Evolutionary conservation across 225 moss, liverwort and hornwort genomes (phyloP).

Genomic region (Neckera pumila): DNA sequence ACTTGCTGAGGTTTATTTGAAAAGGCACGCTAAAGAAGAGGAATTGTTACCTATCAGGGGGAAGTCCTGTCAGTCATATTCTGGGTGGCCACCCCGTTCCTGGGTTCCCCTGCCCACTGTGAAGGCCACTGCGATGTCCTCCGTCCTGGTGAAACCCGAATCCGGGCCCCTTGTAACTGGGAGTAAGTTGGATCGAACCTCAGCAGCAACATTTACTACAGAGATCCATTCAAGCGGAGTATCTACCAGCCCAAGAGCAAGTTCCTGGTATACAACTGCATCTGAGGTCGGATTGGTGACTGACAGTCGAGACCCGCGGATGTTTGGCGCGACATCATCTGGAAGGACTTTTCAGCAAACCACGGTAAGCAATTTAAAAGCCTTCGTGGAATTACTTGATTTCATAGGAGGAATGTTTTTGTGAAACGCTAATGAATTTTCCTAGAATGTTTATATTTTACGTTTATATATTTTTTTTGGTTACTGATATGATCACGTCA

Average conservation of each 20-base stretch:
- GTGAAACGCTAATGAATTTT: neutral
- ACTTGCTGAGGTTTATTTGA: conserved; percentile 37
- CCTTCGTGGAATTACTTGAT: neutral
- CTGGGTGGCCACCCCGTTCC: conserved; percentile 52
- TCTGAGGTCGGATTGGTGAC: neutral
- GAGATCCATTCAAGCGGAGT: neutral
- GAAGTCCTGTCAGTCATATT: conserved; percentile 18
- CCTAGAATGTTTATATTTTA: no score
- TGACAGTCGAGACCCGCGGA: neutral
- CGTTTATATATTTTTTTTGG: no score
- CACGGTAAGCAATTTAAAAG: neutral
- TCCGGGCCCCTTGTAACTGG: neutral
- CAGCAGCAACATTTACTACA: neutral
- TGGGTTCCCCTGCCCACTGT: conserved; percentile 47
- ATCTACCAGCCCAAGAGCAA: neutral
- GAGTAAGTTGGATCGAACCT: neutral
- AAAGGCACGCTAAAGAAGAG: conserved; percentile 50
- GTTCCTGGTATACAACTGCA: neutral
- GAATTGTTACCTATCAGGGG: conserved; percentile 17
- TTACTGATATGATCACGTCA: neutral
- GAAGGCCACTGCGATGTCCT: conserved; percentile 34
- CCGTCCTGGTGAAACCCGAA: conserved; percentile 13
- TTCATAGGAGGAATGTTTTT: neutral
- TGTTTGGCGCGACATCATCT: neutral
- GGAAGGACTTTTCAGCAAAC: conserved; percentile 3